phyloP scores from a whole-genome alignment of 441 rosid species.

The Bocquillonia castaneifolia region DNA sequence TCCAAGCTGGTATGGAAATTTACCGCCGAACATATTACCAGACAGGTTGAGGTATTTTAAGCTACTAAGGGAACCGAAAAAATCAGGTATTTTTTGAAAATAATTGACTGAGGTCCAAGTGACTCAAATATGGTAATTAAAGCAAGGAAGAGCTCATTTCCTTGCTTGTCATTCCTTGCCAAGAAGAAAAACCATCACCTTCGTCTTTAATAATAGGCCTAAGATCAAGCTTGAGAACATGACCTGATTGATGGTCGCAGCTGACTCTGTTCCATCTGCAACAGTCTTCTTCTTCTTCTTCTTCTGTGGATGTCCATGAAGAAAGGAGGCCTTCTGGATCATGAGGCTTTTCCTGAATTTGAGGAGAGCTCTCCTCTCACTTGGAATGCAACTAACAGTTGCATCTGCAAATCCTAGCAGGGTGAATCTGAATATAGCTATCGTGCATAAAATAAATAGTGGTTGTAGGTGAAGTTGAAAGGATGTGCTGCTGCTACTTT shows the following conservation, averaged over 20 bases:
- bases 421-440: not conserved
- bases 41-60: conserved; percentile 19
- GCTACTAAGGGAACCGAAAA: conserved; percentile 10
- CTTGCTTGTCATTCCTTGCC: not conserved
- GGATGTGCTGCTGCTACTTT: too few species aligned
- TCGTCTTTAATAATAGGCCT: not conserved
- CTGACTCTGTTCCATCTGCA: conserved; percentile 14
- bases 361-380: conserved; percentile 10
- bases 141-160: conserved; percentile 20
- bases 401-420: not conserved
- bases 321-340: not conserved
- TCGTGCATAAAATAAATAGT: not conserved
- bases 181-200: not conserved
- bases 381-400: conserved; percentile 7
- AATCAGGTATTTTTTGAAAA: conserved; percentile 9
- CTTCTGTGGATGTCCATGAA: conserved; percentile 6
- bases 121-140: conserved; percentile 16
- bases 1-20: conserved; percentile 18
- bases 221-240: conserved; percentile 14
- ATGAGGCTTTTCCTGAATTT: not conserved
- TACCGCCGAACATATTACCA: not conserved
- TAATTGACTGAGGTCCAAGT: conserved; percentile 24
- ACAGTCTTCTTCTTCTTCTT: conserved; percentile 11
- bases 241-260: conserved; percentile 13
- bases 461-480: not conserved